A percentile compares a stretch with the other conserved stretches of the same genome.
Conservation (phyloP, 495 filamentous ascomycete genomes). For the Aspergillus indologenus region DNA sequence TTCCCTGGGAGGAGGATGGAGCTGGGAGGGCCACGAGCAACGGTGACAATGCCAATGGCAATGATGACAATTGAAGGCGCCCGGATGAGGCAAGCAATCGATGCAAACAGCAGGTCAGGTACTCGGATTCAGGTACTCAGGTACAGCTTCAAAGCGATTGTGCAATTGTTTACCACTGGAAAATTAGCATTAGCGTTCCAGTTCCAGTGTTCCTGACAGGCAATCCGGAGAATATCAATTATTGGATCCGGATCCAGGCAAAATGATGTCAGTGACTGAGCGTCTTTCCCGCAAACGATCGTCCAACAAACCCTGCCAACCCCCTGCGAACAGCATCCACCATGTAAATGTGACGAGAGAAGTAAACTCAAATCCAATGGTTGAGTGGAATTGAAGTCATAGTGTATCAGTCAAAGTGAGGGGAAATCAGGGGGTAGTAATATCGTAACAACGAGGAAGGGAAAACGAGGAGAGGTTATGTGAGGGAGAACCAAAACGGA, state of each 20-base stretch:
- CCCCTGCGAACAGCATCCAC: neutral
- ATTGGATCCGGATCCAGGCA: neutral
- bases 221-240: neutral
- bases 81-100: constrained; percentile 7
- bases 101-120: constrained; percentile 4
- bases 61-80: neutral
- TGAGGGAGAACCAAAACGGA: no score
- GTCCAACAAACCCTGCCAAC: neutral
- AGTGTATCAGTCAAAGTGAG: neutral
- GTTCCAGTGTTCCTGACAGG: neutral
- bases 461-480: no score
- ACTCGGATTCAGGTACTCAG: no score
- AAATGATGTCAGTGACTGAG: constrained; percentile 7
- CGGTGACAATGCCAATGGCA: neutral
- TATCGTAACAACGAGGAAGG: no score
- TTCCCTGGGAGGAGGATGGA: neutral
- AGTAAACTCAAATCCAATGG: no score
- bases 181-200: no score
- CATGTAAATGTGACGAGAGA: no score
- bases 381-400: neutral
- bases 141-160: no score
- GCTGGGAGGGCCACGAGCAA: neutral
- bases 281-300: constrained; percentile 5
- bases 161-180: no score
- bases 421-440: neutral